Base-by-base conservation (phyloP, 306 rosid genomes). In the Dryas alaskensis region DNA sequence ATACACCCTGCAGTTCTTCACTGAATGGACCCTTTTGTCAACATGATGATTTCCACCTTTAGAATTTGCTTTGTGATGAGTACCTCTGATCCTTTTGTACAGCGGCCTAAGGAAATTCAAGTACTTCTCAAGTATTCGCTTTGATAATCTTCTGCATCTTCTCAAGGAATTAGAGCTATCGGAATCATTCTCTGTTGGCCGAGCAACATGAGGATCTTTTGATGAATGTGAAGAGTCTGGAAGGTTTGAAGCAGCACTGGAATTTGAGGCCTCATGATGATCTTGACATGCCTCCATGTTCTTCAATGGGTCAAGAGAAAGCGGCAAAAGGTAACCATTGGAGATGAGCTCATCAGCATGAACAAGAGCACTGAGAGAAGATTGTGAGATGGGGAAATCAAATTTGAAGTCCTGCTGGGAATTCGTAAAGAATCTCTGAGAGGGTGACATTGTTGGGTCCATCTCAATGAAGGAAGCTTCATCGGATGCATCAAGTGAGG, bases 391-490 rank as follows among this genome's bases (percentile, higher is more conserved):
- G n/a, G 92, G 98, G 80, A 87, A 89, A 43, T 95, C 98, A 58
- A 95, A 95, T 45, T 87, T 95, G 87, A 92, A 90, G 72, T 93
- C 97, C 37, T 87, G 92, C 27, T 85, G 93, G 6, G 98, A 86
- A 39, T 81, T 89, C 55, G 43, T 82, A 45, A 89, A 89, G 84
- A 93, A 89, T 75, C 98, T 89, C 83, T 88, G 84, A 16, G 97
- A 93, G 50, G 98, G 94, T 70, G 98, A 80, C 93, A 84, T 86
- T 81, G 87, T 89, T 57, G 98, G 98, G 75, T 93, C 97, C 98
- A 93, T 93, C 83, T 95, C 99, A 76, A 95, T 95, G 97, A 88
- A 95, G 72, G 94, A 89, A 49, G 87, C 84, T 80, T 88, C 96
- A 76, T 92, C 98, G 25, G 88, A 90, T 10, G 89, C 87, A 70